Evolutionary conservation across 805 yeast species (phyloP), one percentile per base, ranked within the genome.

Genomic region (Lipomyces starkeyi): DNA sequence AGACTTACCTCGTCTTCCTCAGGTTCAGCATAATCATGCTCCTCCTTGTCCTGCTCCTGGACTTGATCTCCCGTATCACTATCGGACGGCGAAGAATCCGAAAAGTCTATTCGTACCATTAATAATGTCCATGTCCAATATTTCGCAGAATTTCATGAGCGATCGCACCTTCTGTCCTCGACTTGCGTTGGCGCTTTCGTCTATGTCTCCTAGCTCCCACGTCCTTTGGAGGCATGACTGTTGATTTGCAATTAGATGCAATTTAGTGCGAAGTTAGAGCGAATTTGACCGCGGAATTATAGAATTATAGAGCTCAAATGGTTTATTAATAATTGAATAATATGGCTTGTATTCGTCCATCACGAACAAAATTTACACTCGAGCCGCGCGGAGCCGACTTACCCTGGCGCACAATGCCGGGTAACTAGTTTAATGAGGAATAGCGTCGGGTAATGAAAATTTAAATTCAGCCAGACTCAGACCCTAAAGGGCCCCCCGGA

Each of bases 131-230:
- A 11, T 57, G 25, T 57, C 25, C n/a, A 11, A 17, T n/a, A n/a
- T 11, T 57, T 29, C 14, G 49, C 20, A 27, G 2, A 14, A 29
- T 13, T 14, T 7, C 37, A 25, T 17, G 17, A n/a, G 17, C 58
- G 5, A 3, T 8, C 61, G 13, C 29, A 67, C 71, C 71, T 63
- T 65, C 64, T 27, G 73, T 70, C 37, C 73, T 64, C 57, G 73
- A 57, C 61, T 68, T 70, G 14, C 73, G 58, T 17, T 43, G 63
- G 20, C 73, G 55, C 54, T 70, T 70, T 35, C 73, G 66, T 47
- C 61, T 52, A 29, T 62, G 67, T 29, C 27, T 57, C 34, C 61
- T 64, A 3, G 54, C 61, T 8, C 22, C 49, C 35, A 25, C 22
- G 4, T 59, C 17, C 22, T 43, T 43, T 17, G 49, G 49, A 7